These are phyloP conservation scores for Mycena indigotica DNA, from an alignment of 768 basidiomycete species.

Conservation along the genomic window DNA sequence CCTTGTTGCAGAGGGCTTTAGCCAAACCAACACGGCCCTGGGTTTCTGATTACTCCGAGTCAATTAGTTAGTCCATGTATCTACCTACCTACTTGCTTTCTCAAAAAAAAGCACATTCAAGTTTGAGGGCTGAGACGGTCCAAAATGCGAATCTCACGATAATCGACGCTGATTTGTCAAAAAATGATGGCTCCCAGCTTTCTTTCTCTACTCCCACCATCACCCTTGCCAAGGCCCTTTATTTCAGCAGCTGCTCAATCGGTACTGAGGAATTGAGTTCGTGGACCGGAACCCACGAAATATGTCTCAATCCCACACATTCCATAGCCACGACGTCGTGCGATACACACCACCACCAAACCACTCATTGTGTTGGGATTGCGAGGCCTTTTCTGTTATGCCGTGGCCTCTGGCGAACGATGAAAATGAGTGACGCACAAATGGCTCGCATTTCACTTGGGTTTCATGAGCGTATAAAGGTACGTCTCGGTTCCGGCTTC, in stretches of 20 bases:
- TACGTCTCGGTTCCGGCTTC: not conserved
- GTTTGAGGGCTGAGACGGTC: no score
- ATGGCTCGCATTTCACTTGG: not conserved
- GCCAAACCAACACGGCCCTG: constrained; percentile 34
- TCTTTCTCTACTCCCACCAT: not conserved
- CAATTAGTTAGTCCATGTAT: no score
- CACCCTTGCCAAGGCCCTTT: not conserved
- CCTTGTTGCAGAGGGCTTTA: constrained; percentile 34
- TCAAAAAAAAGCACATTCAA: no score
- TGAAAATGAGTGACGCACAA: not conserved
- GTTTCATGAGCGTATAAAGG: not conserved
- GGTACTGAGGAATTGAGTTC: not conserved
- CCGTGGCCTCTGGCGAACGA: not conserved
- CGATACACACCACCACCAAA: not conserved
- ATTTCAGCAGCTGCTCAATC: not conserved
- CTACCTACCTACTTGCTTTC: no score
- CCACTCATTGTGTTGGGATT: not conserved
- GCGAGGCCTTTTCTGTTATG: not conserved
- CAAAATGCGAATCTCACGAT: no score
- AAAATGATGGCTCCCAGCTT: not conserved
- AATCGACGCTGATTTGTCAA: no score
- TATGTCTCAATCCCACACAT: not conserved
- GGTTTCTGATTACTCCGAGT: constrained; percentile 31
- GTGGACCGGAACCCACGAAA: not conserved
- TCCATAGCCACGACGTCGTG: not conserved